Evolutionary conservation across 768 basidiomycete genomes (phyloP), one percentile per base, ranked within the genome.

Genomic region (Mycena indigotica): DNA sequence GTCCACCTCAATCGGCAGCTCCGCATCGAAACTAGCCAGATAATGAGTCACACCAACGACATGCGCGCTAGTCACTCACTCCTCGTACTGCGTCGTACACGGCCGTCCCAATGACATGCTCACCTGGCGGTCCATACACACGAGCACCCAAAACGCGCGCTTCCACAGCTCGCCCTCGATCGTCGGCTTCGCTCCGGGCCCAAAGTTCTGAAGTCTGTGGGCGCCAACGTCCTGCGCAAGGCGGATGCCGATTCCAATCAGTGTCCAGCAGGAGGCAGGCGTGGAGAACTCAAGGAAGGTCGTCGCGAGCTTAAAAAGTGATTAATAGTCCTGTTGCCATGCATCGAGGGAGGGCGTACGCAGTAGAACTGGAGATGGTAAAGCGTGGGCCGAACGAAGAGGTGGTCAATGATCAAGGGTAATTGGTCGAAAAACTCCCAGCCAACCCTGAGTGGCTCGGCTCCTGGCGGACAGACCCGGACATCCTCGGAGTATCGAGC

Each of bases 361-460:
- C 75, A 75, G 66, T 86, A 85, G 29, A 80, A 78, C 66, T 95
- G 93, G 44, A 95, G 69, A 59, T 93, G 91, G 67, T 83, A 86
- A 52, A 94, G 66, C 3, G 79, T 72, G 1, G 91, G 89, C 3
- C 86, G 82, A 0, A 77, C 73, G 13, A 93, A 72, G 19, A 91
- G 72, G 0, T 80, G 82, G 64, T 81, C 83, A 52, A 84, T 83
- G 28, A 87, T 78, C 67, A 82, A 77, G 56, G 89, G 83, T 17
- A 87, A 84, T 65, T 88, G 86, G 28, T 83, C 76, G 62, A 86
- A 85, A 75, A 82, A 89, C 65, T 80, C 82, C 86, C 86, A 89
- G 0, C 86, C 86, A 2, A 76, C 72, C 2, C 84, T 84, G 19
- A 65, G 67, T 16, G 72, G 53, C 24, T 59, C 58, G 4, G 28